Conservation (phyloP, 371 early-diverging fungal species). For the Paraphysoderma sedebokerense region DNA sequence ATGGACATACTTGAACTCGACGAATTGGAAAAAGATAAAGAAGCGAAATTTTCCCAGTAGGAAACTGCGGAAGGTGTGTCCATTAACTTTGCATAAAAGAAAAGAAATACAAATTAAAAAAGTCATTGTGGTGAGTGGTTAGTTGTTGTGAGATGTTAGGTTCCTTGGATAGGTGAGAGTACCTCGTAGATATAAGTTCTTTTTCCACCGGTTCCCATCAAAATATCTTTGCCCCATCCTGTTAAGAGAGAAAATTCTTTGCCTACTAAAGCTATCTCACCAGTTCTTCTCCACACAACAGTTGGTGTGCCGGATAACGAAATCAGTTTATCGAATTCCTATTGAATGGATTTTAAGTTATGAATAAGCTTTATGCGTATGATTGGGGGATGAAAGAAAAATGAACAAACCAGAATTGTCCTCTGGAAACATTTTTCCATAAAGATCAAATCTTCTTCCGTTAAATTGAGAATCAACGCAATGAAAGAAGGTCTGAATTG, state of each 20-base stretch:
- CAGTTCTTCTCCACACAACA: conserved; percentile 83
- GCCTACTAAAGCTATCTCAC: conserved; percentile 76
- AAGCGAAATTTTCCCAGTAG: conserved; percentile 84
- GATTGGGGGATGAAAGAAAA: neutral
- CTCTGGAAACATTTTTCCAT: conserved; percentile 85
- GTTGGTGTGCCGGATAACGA: conserved; percentile 88
- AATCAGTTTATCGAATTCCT: conserved; percentile 81
- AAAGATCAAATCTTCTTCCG: conserved; percentile 76
- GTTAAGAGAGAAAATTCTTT: conserved; percentile 80
- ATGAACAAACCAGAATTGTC: conserved; percentile 31
- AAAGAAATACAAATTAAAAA: no score
- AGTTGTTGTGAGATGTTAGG: conserved; percentile 1
- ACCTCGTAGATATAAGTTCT: conserved; percentile 64
- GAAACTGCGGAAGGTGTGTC: conserved; percentile 69
- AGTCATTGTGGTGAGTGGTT: no score
- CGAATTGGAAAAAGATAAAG: conserved; percentile 72
- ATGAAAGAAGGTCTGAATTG: conserved; percentile 78
- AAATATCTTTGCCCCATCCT: conserved; percentile 58
- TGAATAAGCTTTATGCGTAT: neutral
- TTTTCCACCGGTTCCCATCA: conserved; percentile 38
- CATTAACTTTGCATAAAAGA: conserved; percentile 45
- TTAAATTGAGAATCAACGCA: conserved; percentile 72
- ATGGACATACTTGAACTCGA: conserved; percentile 62
- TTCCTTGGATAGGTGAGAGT: neutral
- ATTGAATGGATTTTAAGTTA: conserved; percentile 4